Evolutionary conservation across 805 yeast genomes (phyloP), one percentile per base, ranked within the genome.

Genomic region (Candida yuanshanica): DNA sequence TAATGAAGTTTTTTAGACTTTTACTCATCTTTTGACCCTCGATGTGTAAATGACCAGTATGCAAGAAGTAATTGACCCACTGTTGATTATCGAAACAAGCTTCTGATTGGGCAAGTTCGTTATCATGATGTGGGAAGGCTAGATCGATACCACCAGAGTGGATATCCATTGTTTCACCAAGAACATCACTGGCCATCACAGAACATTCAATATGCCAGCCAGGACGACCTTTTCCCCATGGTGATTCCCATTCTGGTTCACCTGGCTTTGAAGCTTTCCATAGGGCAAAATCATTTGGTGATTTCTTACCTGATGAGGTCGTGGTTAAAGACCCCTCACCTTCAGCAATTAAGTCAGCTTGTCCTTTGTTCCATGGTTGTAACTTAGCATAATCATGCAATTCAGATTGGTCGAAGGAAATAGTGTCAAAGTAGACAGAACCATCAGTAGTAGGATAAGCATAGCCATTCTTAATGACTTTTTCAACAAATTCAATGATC

Each of bases 181-280:
- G 73, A 36, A 90, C 74, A 51, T 89, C 95, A 39, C 89, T 75
- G 2, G 98, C 98, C 99, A 93, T 93, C 17, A 93, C 99, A 8
- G 97, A 89, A 74, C 99, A 93, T 66, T 93, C 99, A 62, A 93
- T 93, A 62, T 93, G 99, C 99, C 99, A 93, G 4, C 99, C 99
- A 12, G 99, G 99, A 62, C 99, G 82, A 39, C 99, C 99, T 44
- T 71, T 71, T 20, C 99, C 99, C 98, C 98, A 93, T 21, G 91
- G 90, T 2, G 96, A 87, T 6, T 72, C 76, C 98, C 98, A 93
- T 36, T 79, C 75, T 20, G 99, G 99, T 66, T 93, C 99, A 53
- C 99, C 99, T 7, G 95, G 91, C 60, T 93, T 93, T 7, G 95
- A 84, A 0, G 90, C 79, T 61, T 93, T 93, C 99, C 99, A 93